phyloP scores from a whole-genome alignment of 768 basidiomycete species.

The Rhodotorula diobovata region DNA sequence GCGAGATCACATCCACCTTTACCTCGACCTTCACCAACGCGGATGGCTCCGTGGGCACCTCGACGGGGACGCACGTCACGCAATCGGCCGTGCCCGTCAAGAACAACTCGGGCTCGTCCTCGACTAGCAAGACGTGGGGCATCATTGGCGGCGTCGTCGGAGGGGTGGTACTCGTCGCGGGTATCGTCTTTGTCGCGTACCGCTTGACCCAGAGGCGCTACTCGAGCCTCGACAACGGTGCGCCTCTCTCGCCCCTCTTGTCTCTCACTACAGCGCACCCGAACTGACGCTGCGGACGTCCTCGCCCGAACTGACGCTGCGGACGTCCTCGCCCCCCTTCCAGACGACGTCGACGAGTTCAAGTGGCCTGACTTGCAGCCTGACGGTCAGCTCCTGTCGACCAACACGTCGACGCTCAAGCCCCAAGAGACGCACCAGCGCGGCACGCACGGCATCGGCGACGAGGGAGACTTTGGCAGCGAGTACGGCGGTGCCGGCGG shows the following conservation, averaged over 20 bases:
- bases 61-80: slow-evolving; percentile 10
- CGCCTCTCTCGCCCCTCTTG: neutral
- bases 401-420: slow-evolving; percentile 34
- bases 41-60: slow-evolving; percentile 19
- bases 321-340: too few species aligned
- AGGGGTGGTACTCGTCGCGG: slow-evolving; percentile 31
- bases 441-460: slow-evolving; percentile 37
- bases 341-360: slow-evolving; percentile 27
- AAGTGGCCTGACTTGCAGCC: slow-evolving; percentile 41
- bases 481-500: slow-evolving; percentile 1
- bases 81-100: slow-evolving; percentile 14
- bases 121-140: slow-evolving; percentile 32
- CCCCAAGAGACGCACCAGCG: slow-evolving; percentile 38
- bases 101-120: neutral
- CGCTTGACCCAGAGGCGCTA: slow-evolving; percentile 38
- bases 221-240: slow-evolving; percentile 35
- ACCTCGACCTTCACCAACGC: slow-evolving; percentile 15
- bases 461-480: slow-evolving; percentile 28
- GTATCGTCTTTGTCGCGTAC: slow-evolving; percentile 34
- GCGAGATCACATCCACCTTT: slow-evolving; percentile 22
- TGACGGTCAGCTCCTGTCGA: slow-evolving; percentile 22
- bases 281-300: too few species aligned
- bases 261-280: neutral
- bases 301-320: neutral
- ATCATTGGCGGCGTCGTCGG: slow-evolving; percentile 39